A percentile compares a stretch with the other conserved stretches of the same genome.
These are phyloP conservation scores for Pseudovirgaria hyperparasitica DNA, from an alignment of 2,329 filamentous ascomycete genomes.

Conservation along the genomic window DNA sequence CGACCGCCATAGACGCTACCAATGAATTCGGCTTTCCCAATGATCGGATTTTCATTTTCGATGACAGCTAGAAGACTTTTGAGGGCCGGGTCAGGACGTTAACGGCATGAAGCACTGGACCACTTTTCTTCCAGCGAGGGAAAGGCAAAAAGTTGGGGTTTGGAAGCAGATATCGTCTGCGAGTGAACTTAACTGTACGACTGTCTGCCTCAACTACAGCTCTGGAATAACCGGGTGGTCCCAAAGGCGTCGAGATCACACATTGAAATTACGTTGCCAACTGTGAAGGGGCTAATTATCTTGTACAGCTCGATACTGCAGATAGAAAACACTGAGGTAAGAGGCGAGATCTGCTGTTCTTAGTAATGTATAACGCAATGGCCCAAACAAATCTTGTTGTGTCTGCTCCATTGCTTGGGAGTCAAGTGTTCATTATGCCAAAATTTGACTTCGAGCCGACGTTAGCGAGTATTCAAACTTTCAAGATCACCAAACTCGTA, in stretches of 20 bases:
- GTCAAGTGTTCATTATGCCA: constrained; percentile 66
- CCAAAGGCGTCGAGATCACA: constrained; percentile 75
- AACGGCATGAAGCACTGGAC: constrained; percentile 49
- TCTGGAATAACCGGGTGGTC: constrained; percentile 65
- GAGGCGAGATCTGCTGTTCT: constrained; percentile 47
- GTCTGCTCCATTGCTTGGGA: constrained; percentile 40
- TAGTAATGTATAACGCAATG: constrained; percentile 47
- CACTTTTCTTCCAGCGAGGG: constrained; percentile 42
- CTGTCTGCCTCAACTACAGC: constrained; percentile 67
- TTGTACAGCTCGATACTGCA: constrained; percentile 34
- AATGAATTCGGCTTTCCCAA: constrained; percentile 40
- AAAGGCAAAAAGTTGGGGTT: too few relatives aligned
- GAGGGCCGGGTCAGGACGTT: constrained; percentile 25
- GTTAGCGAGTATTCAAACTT: constrained; percentile 54
- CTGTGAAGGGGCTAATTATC: constrained; percentile 44
- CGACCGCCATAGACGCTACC: constrained; percentile 55
- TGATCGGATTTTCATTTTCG: constrained; percentile 52
- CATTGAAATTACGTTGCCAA: constrained; percentile 68
- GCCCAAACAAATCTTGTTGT: constrained; percentile 58
- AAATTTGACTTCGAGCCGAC: constrained; percentile 64
- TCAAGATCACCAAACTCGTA: constrained; percentile 52
- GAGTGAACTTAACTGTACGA: constrained; percentile 39
- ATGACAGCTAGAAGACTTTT: constrained; percentile 36
- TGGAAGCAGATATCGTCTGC: constrained; percentile 48
- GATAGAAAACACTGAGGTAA: constrained; percentile 31